Evolutionary conservation across 257 asterid species (phyloP).

Genomic region (Verbascum thapsus): DNA sequence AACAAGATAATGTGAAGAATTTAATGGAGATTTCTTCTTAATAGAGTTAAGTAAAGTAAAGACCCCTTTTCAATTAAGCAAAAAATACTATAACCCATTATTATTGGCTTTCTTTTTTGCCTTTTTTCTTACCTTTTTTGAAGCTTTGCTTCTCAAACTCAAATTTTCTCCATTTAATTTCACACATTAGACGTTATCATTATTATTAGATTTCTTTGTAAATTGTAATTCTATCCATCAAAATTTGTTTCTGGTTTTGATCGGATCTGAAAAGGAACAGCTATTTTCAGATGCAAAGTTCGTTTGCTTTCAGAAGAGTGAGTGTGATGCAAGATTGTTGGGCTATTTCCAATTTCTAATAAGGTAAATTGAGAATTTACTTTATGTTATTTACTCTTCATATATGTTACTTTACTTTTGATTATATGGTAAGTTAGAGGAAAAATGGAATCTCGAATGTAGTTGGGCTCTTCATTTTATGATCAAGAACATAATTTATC

Average conservation of each 20-base stretch:
- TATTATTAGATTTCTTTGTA: not conserved
- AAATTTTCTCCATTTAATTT: conserved; percentile 26
- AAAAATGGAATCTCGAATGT: conserved; percentile 16
- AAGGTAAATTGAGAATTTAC: conserved; percentile 34
- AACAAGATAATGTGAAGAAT: conserved; percentile 30
- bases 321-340: conserved; percentile 35
- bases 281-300: conserved; percentile 22
- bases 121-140: conserved; percentile 23
- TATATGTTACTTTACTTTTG: not conserved
- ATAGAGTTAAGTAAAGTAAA: conserved; percentile 37
- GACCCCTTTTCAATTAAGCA: conserved; percentile 37
- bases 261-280: conserved; percentile 54
- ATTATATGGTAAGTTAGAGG: conserved; percentile 13
- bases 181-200: conserved; percentile 32
- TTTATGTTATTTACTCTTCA: not conserved
- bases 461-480: conserved; percentile 19
- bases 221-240: conserved; percentile 30
- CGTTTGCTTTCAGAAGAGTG: conserved; percentile 20
- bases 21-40: conserved; percentile 9
- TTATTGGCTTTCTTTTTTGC: conserved; percentile 19
- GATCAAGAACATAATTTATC: conserved; percentile 24
- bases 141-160: conserved; percentile 45
- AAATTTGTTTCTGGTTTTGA: conserved; percentile 44
- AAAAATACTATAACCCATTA: conserved; percentile 19
- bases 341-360: conserved; percentile 34